A percentile compares a stretch with the other conserved stretches of the same genome.
Conservation (phyloP, 495 filamentous ascomycete species). For the Xylaria nigripes region DNA sequence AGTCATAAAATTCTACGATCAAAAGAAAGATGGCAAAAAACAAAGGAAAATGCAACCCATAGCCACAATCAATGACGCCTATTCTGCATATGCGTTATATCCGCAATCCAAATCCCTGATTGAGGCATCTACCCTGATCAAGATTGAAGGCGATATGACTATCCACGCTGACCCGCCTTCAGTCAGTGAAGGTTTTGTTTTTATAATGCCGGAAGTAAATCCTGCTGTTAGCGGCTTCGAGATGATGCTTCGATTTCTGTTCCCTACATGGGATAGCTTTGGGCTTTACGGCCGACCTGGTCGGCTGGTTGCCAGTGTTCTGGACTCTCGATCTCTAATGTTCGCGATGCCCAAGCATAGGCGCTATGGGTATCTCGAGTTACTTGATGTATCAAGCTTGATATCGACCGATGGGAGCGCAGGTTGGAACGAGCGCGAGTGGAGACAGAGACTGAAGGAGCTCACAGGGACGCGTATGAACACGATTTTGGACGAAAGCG, state of each 20-base stretch:
- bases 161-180: slow-evolving; percentile 68
- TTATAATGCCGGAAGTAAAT: slow-evolving; percentile 93
- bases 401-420: slow-evolving; percentile 69
- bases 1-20: slow-evolving; percentile 89
- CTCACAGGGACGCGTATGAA: slow-evolving; percentile 74
- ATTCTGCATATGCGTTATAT: slow-evolving; percentile 90
- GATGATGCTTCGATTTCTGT: slow-evolving; percentile 90
- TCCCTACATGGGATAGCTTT: slow-evolving; percentile 92
- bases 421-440: slow-evolving; percentile 81
- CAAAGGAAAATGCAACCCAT: slow-evolving; percentile 87
- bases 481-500: slow-evolving; percentile 39
- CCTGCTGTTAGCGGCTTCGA: slow-evolving; percentile 90
- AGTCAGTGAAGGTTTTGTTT: slow-evolving; percentile 84
- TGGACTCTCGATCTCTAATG: slow-evolving; percentile 87
- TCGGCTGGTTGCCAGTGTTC: slow-evolving; percentile 75
- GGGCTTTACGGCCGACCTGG: slow-evolving; percentile 85
- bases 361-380: slow-evolving; percentile 85
- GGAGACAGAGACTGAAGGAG: slow-evolving; percentile 84
- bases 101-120: slow-evolving; percentile 89
- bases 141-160: slow-evolving; percentile 84
- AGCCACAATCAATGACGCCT: slow-evolving; percentile 83
- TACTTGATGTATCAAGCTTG: slow-evolving; percentile 70
- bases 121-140: slow-evolving; percentile 87
- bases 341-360: slow-evolving; percentile 91
- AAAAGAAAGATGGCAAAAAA: slow-evolving; percentile 59